Percentiles rank a stretch among this genome's conserved stretches.
phyloP scores from a whole-genome alignment of 176 grass and related monocot genomes.

The Carex kokanica region DNA sequence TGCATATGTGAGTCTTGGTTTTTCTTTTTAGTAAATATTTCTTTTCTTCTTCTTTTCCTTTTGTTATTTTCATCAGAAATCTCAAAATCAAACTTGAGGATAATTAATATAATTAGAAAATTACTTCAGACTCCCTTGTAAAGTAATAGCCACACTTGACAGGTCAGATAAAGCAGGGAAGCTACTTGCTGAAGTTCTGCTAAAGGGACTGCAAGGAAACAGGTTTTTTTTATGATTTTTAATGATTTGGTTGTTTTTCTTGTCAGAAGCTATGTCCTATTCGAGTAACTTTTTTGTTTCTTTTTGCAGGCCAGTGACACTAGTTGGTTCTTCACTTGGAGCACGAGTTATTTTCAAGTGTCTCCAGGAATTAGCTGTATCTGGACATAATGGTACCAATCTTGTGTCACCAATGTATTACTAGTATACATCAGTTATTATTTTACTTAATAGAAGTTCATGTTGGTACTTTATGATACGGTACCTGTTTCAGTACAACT shows the following conservation, averaged over 20 bases:
- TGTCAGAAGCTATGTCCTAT: neutral
- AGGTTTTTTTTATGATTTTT: constrained; percentile 41
- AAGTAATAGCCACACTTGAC: constrained; percentile 13
- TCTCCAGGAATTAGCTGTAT: constrained; percentile 60
- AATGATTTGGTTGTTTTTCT: neutral
- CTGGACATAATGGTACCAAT: constrained; percentile 62
- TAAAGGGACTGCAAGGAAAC: constrained; percentile 93
- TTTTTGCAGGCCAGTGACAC: constrained; percentile 72
- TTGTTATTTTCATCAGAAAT: neutral
- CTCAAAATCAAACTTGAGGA: neutral
- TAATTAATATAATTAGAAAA: neutral
- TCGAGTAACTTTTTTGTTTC: constrained; percentile 14
- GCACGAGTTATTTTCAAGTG: constrained; percentile 88
- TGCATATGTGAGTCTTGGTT: neutral
- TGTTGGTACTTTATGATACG: neutral
- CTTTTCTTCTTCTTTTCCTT: neutral
- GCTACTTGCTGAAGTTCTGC: constrained; percentile 78
- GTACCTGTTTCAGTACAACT: neutral
- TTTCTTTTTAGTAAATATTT: neutral
- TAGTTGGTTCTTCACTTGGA: constrained; percentile 86
- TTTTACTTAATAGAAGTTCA: neutral
- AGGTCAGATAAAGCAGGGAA: constrained; percentile 97
- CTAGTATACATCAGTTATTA: neutral
- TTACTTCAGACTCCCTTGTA: constrained; percentile 1
- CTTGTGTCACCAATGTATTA: neutral